A percentile compares a stretch with the other conserved stretches of the same genome.
phyloP scores from a whole-genome alignment of 176 grass and related monocot species.

The Microstegium vimineum region DNA sequence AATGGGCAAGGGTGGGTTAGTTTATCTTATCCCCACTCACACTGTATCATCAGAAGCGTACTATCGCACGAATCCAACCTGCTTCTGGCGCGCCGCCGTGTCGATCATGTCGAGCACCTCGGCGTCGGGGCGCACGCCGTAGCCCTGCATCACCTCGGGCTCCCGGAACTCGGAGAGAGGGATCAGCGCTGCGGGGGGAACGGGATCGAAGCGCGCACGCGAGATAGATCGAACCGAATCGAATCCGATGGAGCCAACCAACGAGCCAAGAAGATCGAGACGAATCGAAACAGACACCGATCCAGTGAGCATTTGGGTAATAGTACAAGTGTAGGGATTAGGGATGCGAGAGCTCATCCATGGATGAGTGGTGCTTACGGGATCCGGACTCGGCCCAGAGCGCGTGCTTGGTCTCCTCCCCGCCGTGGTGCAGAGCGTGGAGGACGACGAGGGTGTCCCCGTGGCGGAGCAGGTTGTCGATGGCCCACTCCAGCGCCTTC shows the following conservation, averaged over 20 bases:
- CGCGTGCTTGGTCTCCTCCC: constrained; percentile 46
- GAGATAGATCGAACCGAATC: too few species aligned
- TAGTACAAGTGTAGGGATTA: not conserved
- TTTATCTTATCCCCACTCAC: not conserved
- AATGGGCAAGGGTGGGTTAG: not conserved
- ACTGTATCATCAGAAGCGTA: not conserved
- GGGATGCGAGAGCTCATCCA: not conserved
- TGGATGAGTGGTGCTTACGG: constrained; percentile 13
- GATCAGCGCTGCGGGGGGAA: constrained; percentile 52
- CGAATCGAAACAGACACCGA: not conserved
- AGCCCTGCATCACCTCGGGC: constrained; percentile 54
- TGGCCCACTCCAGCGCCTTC: constrained; percentile 61
- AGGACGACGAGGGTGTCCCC: constrained; percentile 73
- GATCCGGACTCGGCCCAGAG: constrained; percentile 68
- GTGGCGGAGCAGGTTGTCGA: constrained; percentile 48
- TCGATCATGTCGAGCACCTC: constrained; percentile 89
- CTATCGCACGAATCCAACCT: constrained; percentile 36
- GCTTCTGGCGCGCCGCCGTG: constrained; percentile 60
- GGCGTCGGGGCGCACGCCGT: constrained; percentile 51
- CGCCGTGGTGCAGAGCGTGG: constrained; percentile 35
- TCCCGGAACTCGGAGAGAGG: constrained; percentile 77
- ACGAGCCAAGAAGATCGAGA: not conserved
- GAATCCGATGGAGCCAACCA: not conserved
- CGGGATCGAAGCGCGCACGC: too few species aligned
- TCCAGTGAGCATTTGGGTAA: too few species aligned